These are phyloP conservation scores for Russula earlei DNA, from an alignment of 768 basidiomycete genomes.

Conservation along the genomic window DNA sequence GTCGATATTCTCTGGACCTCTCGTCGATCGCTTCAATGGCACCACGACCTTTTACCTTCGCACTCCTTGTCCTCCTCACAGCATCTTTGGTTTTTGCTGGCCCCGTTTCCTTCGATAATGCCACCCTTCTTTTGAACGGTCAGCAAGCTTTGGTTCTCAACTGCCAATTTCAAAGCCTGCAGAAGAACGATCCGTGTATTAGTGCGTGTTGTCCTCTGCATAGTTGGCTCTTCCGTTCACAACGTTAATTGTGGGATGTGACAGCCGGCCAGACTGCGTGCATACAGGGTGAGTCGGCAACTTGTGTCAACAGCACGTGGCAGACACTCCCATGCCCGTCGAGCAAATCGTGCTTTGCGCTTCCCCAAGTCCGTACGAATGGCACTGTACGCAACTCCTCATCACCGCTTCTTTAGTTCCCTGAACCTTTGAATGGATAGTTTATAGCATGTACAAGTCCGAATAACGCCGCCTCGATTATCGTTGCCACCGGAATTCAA, in stretches of 20 bases:
- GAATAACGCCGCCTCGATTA: conserved; percentile 36
- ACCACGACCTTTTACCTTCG: conserved; percentile 18
- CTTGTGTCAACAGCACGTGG: conserved; percentile 37
- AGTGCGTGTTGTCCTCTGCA: conserved; percentile 26
- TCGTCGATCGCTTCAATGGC: neutral
- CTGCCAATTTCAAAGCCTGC: conserved; percentile 34
- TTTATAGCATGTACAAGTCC: conserved; percentile 44
- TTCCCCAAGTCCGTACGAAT: conserved; percentile 34
- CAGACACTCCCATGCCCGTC: conserved; percentile 30
- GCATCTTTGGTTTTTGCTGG: conserved; percentile 26
- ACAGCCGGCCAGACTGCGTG: conserved; percentile 40
- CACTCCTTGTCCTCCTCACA: conserved; percentile 18
- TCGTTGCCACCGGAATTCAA: conserved; percentile 38
- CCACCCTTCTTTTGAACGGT: conserved; percentile 40
- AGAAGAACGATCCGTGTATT: conserved; percentile 35
- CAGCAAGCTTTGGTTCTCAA: conserved; percentile 44
- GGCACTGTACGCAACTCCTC: conserved; percentile 36
- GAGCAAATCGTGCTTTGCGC: conserved; percentile 39
- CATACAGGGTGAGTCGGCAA: conserved; percentile 31
- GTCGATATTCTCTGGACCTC: neutral
- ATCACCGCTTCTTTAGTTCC: neutral
- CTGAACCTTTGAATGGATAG: conserved; percentile 23
- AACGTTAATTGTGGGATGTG: neutral
- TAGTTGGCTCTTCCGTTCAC: neutral
- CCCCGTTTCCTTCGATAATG: conserved; percentile 32